Conservation (phyloP, 768 basidiomycete genomes). For the Clavaria fumosa region DNA sequence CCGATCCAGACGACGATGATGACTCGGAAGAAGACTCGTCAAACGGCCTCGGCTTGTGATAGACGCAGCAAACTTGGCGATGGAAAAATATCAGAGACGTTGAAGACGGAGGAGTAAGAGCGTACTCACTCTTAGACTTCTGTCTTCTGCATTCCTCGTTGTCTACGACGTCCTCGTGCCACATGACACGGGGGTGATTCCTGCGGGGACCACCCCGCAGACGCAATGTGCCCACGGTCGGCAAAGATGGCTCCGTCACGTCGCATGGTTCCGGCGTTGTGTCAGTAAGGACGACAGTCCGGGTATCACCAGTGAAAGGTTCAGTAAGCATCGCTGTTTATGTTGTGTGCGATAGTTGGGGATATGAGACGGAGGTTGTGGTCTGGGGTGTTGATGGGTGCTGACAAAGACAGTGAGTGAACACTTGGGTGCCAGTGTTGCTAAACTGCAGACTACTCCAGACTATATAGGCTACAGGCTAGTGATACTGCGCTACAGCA, state of each 20-base stretch:
- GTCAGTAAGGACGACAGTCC: too few species aligned
- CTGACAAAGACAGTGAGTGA: too few species aligned
- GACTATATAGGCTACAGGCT: too few species aligned
- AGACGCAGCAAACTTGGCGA: slow-evolving; percentile 87
- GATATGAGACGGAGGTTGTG: too few species aligned
- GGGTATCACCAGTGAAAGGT: too few species aligned
- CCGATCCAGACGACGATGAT: slow-evolving; percentile 32
- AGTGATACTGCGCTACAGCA: too few species aligned
- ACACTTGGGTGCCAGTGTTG: too few species aligned
- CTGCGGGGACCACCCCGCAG: slow-evolving; percentile 38
- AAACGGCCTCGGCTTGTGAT: slow-evolving; percentile 65
- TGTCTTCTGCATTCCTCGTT: slow-evolving; percentile 85
- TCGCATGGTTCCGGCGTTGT: neutral
- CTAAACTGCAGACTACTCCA: too few species aligned
- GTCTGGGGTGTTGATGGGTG: too few species aligned
- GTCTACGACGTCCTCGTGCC: slow-evolving; percentile 78
- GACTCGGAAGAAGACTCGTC: slow-evolving; percentile 61
- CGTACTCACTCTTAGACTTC: slow-evolving; percentile 75
- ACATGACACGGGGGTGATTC: slow-evolving; percentile 48
- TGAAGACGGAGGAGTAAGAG: neutral
- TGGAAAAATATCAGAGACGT: neutral
- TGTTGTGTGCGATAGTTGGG: too few species aligned
- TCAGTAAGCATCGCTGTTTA: too few species aligned
- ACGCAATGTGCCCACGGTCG: slow-evolving; percentile 35
- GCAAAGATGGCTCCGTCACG: neutral